Conservation (phyloP, 768 basidiomycete species). For the Dioszegia crocea region DNA sequence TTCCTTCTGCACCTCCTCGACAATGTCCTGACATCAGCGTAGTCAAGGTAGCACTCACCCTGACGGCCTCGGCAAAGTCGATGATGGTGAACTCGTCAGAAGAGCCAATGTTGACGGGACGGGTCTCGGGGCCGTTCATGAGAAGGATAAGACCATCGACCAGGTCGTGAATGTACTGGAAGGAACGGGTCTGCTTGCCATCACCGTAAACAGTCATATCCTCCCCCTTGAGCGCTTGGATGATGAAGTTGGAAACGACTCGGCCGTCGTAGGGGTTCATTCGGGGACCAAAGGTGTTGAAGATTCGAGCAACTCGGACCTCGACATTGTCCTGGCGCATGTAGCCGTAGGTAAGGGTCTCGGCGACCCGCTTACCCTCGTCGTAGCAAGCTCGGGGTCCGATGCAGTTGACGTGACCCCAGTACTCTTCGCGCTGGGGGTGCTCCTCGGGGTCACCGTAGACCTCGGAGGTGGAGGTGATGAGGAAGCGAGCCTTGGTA, state of each 20-base stretch:
- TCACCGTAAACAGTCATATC: constrained; percentile 97
- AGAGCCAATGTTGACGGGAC: constrained; percentile 95
- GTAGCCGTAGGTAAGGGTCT: constrained; percentile 95
- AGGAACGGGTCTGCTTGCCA: constrained; percentile 86
- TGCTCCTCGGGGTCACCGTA: constrained; percentile 99
- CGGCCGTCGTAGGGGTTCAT: constrained; percentile 95
- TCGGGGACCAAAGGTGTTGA: constrained; percentile 59
- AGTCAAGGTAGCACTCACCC: constrained; percentile 46
- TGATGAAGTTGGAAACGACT: constrained; percentile 98
- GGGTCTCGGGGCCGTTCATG: constrained; percentile 91
- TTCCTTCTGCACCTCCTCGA: constrained; percentile 84
- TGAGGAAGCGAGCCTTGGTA: constrained; percentile 93
- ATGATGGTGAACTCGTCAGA: constrained; percentile 92
- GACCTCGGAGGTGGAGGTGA: constrained; percentile 93
- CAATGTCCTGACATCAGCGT: constrained; percentile 58
- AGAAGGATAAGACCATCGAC: constrained; percentile 65
- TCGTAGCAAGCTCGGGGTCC: constrained; percentile 99
- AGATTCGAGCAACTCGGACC: constrained; percentile 94
- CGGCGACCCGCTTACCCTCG: constrained; percentile 98
- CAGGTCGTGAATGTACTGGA: constrained; percentile 92
- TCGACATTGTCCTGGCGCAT: constrained; percentile 91
- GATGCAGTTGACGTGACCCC: constrained; percentile 98
- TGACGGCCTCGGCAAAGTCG: constrained; percentile 86
- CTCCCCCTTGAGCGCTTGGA: constrained; percentile 91
- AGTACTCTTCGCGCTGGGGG: constrained; percentile 93